Base-by-base conservation (phyloP, 2,329 filamentous ascomycete genomes). In the Neoascochyta sp. region DNA sequence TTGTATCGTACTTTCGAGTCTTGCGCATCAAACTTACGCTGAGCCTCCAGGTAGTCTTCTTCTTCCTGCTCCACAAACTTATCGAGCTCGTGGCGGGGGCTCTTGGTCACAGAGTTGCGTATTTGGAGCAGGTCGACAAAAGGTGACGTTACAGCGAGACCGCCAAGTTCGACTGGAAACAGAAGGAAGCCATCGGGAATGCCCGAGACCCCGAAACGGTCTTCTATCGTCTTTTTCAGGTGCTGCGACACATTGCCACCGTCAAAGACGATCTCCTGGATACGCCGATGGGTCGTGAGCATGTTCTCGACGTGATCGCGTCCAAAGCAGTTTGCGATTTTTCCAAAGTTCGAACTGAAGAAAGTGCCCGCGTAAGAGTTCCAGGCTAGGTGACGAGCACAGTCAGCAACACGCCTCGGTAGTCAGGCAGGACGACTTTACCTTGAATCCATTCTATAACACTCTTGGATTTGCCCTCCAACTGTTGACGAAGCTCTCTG, bases 281-380 rank as follows among this genome's bases (percentile, higher is more conserved):
- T 71, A 16, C 64, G 68, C 11, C 67, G 53, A 40, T 74, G 70
- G 0, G 70, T 73, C 3, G 57, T 52, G 3, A 76, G 67, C 59
- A 76, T 73, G 27, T 66, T 65, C 35, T 75, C 69, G 3, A 77
- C 66, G 42, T 76, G 73, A 12, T 64, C 55, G 13, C 61, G 65
- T 0, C 73, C 73, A 32, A 72, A 73, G 40, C 71, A 76, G 32
- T 74, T 70, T 3, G 71, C 69, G 0, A 72, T 56, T 18, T 64
- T 64, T 12, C 73, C 73, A 34, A 76, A 75, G 41, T 75, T 76
- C 10, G 66, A 66, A 3, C 63, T 61, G 51, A 77, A 73, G 57
- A 76, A 77, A 0, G 65, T 69, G 3, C 60, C 62, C 1, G 66
- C 71, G 39, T 74, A 76, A 0, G 66, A 65, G 40, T 77, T 76